Evolutionary conservation across 768 basidiomycete species (phyloP).

Genomic region (Kwoniella mangroviensis): DNA sequence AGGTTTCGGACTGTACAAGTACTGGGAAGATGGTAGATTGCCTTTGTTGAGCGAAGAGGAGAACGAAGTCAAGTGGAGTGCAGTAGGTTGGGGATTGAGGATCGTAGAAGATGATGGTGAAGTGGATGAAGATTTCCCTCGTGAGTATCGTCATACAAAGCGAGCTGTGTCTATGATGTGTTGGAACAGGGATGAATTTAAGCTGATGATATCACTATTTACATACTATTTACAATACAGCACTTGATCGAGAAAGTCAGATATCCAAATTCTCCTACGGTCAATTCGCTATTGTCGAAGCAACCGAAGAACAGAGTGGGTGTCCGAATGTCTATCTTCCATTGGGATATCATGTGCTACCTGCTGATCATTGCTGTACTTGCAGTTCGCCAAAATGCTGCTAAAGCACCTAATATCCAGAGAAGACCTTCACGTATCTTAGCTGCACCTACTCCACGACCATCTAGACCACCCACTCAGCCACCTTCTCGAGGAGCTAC

Average conservation of each 20-base stretch:
- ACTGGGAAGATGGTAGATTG: slow-evolving; percentile 82
- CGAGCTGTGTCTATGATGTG: background rate
- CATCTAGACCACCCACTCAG: slow-evolving; percentile 17
- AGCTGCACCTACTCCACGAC: slow-evolving; percentile 66
- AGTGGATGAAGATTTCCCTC: slow-evolving; percentile 97
- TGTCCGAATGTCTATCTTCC: slow-evolving; percentile 10
- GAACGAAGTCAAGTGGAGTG: slow-evolving; percentile 64
- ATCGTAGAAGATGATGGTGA: slow-evolving; percentile 97
- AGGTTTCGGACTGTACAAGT: slow-evolving; percentile 88
- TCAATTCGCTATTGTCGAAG: slow-evolving; percentile 80
- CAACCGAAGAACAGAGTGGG: slow-evolving; percentile 65
- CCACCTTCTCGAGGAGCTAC: slow-evolving; percentile 18
- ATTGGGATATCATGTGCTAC: too few species aligned
- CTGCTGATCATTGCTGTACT: background rate
- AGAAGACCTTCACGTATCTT: slow-evolving; percentile 77
- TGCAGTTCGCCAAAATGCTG: slow-evolving; percentile 74
- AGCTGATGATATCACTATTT: slow-evolving; percentile 13
- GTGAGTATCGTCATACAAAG: slow-evolving; percentile 62
- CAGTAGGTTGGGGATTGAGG: slow-evolving; percentile 87
- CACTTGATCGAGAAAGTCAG: slow-evolving; percentile 83
- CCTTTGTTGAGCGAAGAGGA: slow-evolving; percentile 38
- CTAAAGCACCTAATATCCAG: slow-evolving; percentile 71
- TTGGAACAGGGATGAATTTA: background rate
- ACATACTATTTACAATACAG: slow-evolving; percentile 59
- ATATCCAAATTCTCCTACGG: slow-evolving; percentile 87